phyloP scores from a whole-genome alignment of 495 filamentous ascomycete genomes.

The Xylaria curta region DNA sequence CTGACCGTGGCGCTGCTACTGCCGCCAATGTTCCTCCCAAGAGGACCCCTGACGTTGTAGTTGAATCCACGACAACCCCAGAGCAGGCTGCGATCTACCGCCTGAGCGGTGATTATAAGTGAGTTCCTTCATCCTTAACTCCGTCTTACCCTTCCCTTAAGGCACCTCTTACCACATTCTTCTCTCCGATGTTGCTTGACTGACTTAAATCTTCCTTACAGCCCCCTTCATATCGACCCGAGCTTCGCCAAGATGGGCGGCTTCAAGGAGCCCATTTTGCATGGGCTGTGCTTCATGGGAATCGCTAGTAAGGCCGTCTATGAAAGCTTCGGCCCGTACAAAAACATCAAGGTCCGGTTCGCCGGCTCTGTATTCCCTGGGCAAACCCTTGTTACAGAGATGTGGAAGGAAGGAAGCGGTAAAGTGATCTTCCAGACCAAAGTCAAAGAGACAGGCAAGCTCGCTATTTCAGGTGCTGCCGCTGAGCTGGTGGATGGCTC shows the following conservation, averaged over 20 bases:
- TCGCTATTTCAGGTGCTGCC: constrained; percentile 85
- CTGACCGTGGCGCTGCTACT: constrained; percentile 78
- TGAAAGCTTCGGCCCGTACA: constrained; percentile 80
- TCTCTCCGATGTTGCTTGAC: background rate
- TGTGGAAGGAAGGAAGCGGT: constrained; percentile 90
- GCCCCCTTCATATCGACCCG: constrained; percentile 94
- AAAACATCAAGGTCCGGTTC: constrained; percentile 96
- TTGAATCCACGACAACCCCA: constrained; percentile 88
- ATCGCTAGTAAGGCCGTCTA: constrained; percentile 90
- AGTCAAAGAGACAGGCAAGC: constrained; percentile 95
- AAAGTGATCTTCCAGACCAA: constrained; percentile 90
- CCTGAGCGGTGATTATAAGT: constrained; percentile 83
- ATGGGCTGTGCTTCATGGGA: constrained; percentile 95
- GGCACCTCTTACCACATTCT: background rate
- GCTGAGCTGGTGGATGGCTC: constrained; percentile 70
- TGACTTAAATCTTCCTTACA: constrained; percentile 39
- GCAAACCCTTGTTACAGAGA: constrained; percentile 93
- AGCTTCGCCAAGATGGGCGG: constrained; percentile 93
- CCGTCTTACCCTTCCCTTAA: background rate
- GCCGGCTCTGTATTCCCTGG: constrained; percentile 91
- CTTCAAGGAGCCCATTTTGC: constrained; percentile 93
- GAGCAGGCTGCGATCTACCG: constrained; percentile 97
- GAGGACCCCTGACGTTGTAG: constrained; percentile 77
- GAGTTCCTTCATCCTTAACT: constrained; percentile 18
- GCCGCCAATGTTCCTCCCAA: constrained; percentile 78